A percentile compares a stretch with the other conserved stretches of the same genome.
phyloP scores from a whole-genome alignment of 225 moss, liverwort and hornwort species.

The Sphagnum contortum region DNA sequence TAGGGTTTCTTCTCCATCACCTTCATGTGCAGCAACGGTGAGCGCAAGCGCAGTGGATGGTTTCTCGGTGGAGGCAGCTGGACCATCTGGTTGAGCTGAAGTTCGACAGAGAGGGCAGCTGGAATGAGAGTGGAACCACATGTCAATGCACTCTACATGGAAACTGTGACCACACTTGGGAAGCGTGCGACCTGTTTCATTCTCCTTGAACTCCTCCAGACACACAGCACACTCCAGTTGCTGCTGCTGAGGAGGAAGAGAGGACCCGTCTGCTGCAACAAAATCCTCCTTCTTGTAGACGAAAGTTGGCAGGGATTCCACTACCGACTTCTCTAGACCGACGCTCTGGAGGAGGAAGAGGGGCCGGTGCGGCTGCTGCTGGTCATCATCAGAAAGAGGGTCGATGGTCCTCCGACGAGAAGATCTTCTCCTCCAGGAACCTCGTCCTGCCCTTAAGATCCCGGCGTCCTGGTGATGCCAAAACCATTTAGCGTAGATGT shows the following conservation, averaged over 20 bases:
- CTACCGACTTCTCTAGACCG: constrained; percentile 47
- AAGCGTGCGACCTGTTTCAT: constrained; percentile 35
- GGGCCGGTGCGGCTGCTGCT: background rate
- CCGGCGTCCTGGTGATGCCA: constrained; percentile 31
- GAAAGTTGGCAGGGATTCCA: constrained; percentile 63
- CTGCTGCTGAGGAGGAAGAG: background rate
- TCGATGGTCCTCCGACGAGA: constrained; percentile 19
- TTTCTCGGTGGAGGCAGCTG: background rate
- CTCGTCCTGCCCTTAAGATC: background rate
- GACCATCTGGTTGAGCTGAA: constrained; percentile 6
- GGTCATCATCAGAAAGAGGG: background rate
- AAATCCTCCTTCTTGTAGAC: constrained; percentile 12
- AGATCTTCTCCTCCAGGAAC: constrained; percentile 27
- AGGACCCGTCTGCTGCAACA: too few relatives aligned
- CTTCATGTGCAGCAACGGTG: too few relatives aligned
- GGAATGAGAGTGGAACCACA: constrained; percentile 53
- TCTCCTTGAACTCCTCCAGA: constrained; percentile 36
- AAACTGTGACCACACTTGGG: constrained; percentile 53
- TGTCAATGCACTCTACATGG: constrained; percentile 59
- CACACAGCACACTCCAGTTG: constrained; percentile 48
- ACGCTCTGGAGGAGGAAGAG: constrained; percentile 9
- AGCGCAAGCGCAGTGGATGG: background rate
- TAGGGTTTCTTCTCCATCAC: too few relatives aligned
- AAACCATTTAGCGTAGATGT: constrained; percentile 76
- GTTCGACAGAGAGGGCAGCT: constrained; percentile 52